Percentiles rank a stretch among this genome's conserved stretches.
These are phyloP conservation scores for Flaveria robusta DNA, from an alignment of 129 eudicot species.

Conservation along the genomic window DNA sequence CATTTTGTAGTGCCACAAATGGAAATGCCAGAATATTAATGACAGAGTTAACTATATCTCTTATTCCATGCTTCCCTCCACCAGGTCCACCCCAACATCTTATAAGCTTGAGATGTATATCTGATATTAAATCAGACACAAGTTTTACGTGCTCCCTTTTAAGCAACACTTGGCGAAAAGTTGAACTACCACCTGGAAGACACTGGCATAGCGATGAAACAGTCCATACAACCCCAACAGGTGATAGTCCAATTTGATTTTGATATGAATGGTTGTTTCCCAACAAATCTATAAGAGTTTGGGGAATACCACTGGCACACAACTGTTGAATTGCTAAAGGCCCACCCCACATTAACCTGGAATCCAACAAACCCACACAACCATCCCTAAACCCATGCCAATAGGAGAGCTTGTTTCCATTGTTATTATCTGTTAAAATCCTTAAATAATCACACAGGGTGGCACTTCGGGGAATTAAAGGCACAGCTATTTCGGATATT, in stretches of 20 bases:
- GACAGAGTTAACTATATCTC: constrained; percentile 74
- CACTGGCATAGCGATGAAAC: constrained; percentile 82
- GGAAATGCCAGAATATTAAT: constrained; percentile 93
- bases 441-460: constrained; percentile 80
- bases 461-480: constrained; percentile 85
- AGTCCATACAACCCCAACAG: constrained; percentile 90
- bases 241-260: constrained; percentile 74
- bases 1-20: constrained; percentile 82
- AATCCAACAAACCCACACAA: constrained; percentile 77
- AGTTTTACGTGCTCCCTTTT: constrained; percentile 64
- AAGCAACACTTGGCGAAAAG: constrained; percentile 81
- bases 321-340: constrained; percentile 85
- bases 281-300: constrained; percentile 69
- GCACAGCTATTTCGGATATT: constrained; percentile 77
- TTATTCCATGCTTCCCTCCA: constrained; percentile 80
- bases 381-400: constrained; percentile 94
- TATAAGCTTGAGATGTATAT: constrained; percentile 64
- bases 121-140: constrained; percentile 69
- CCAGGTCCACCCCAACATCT: constrained; percentile 88
- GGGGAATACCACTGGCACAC: constrained; percentile 99
- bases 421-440: constrained; percentile 45
- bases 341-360: constrained; percentile 87
- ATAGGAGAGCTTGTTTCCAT: constrained; percentile 58
- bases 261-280: constrained; percentile 46
- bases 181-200: constrained; percentile 80